Evolutionary conservation across 768 basidiomycete genomes (phyloP), one percentile per base, ranked within the genome.

Genomic region (Leccinum incarnatum): DNA sequence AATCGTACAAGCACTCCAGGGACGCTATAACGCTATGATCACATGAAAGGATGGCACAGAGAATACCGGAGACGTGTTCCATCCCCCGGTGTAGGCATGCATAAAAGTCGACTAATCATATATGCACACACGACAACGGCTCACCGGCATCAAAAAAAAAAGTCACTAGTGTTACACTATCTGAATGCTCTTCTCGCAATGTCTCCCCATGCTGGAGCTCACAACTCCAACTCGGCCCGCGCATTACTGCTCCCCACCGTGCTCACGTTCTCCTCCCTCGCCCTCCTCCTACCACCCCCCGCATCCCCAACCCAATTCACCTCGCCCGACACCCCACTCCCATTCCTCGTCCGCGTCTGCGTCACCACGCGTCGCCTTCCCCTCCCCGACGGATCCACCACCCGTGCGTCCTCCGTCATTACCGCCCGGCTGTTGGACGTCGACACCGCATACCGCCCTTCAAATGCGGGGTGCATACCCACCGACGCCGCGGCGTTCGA

Each of bases 381-480:
- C 23, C 50, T 58, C 25, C 77, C 71, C 0, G 70, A 62, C 21
- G 77, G 75, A 58, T 75, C 74, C 53, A 42, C 60, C 0, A 62
- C 64, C 8, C 21, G 51, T 3, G 32, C 17, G 11, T 72, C 65
- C 37, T 72, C 65, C 29, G 30, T 11, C 6, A 67, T 45, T 21
- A 51, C 46, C 1, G 64, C 36, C 1, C 42, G 47, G 0, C 23
- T 3, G 1, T 72, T 72, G 8, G 68, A 68, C 37, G 77, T 74
- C 37, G 48, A 14, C 25, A 77, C 59, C 6, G 60, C 62, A 61
- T 76, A 79, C 19, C 55, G 53, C 42, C 81, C 81, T 54, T 82
- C 79, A 54, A 67, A 81, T 15, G 76, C 68, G 4, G 65, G 53
- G 9, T 76, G 75, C 53, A 79, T 68, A 34, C 14, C 37, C 2